Evolutionary conservation across 2,329 filamentous ascomycete genomes (phyloP).

Genomic region (Alternaria alternata): DNA sequence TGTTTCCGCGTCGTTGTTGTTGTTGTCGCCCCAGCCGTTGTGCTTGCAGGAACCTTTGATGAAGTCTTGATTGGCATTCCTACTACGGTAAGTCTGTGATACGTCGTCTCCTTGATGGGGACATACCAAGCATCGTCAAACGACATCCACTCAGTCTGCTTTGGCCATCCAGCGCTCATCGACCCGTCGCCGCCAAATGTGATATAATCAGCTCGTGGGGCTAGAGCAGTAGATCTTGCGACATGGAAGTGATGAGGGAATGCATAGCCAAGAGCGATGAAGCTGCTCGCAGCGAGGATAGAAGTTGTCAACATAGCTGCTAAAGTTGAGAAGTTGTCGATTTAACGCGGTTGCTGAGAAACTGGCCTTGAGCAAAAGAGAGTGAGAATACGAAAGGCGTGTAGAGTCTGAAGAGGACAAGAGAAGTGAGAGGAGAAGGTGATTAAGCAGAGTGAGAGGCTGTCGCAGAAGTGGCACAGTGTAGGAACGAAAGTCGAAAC

Average conservation of each 20-base stretch:
- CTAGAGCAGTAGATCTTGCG: conserved; percentile 19
- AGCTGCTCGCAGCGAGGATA: conserved; percentile 35
- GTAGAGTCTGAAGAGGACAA: neutral
- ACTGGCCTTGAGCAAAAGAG: neutral
- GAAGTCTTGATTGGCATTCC: conserved; percentile 44
- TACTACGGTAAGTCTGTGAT: conserved; percentile 20
- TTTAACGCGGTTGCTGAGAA: neutral
- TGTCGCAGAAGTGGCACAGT: neutral
- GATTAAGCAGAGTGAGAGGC: neutral
- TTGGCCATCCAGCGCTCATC: conserved; percentile 49
- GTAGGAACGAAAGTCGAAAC: neutral
- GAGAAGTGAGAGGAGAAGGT: neutral
- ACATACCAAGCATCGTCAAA: conserved; percentile 47
- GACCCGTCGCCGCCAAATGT: conserved; percentile 49
- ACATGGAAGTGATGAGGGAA: conserved; percentile 28
- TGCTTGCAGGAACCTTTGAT: conserved; percentile 50
- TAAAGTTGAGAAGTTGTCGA: neutral
- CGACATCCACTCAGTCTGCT: conserved; percentile 42
- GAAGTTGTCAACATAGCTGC: neutral
- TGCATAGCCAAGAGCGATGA: conserved; percentile 35
- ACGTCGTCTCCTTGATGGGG: neutral
- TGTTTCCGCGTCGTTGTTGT: conserved; percentile 52
- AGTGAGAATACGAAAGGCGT: neutral
- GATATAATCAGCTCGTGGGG: conserved; percentile 31
- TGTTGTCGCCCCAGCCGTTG: conserved; percentile 47